Percentiles rank a stretch among this genome's conserved stretches.
phyloP scores from a whole-genome alignment of 2,329 filamentous ascomycete genomes.

The Apiospora sp. region DNA sequence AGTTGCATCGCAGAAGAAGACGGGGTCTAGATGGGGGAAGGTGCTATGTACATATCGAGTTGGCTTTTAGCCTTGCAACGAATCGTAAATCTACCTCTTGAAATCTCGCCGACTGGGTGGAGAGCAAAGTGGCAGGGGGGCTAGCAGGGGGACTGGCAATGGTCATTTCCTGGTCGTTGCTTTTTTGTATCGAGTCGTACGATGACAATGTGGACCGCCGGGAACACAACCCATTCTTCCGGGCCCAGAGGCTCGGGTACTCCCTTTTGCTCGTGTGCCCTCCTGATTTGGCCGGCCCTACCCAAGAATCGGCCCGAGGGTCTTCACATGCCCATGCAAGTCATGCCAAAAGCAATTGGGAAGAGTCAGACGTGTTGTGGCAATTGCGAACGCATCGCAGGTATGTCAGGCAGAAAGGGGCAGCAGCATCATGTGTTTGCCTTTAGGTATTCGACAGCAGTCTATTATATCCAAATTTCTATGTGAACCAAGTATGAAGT shows the following conservation, averaged over 20 bases:
- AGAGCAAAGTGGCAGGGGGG: background rate
- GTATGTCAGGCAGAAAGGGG: too few species aligned
- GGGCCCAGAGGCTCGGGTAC: slow-evolving; percentile 13
- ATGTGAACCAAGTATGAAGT: background rate
- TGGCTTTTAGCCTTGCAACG: background rate
- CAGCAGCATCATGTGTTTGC: background rate
- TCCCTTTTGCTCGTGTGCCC: background rate
- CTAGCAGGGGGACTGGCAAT: background rate
- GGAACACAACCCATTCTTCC: background rate
- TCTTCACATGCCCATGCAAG: background rate
- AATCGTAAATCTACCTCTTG: background rate
- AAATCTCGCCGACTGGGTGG: background rate
- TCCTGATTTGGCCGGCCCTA: background rate
- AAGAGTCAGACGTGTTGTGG: too few species aligned
- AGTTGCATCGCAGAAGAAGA: background rate
- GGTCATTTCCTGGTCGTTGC: background rate
- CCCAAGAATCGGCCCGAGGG: background rate
- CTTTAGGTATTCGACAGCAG: background rate
- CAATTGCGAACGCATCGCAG: too few species aligned
- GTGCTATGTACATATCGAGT: background rate
- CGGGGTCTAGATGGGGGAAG: background rate
- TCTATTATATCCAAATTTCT: slow-evolving; percentile 20
- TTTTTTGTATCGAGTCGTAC: background rate
- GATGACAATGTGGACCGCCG: background rate
- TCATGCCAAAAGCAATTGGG: background rate